phyloP scores from a whole-genome alignment of 768 basidiomycete species.

The Hydnum rufescens region DNA sequence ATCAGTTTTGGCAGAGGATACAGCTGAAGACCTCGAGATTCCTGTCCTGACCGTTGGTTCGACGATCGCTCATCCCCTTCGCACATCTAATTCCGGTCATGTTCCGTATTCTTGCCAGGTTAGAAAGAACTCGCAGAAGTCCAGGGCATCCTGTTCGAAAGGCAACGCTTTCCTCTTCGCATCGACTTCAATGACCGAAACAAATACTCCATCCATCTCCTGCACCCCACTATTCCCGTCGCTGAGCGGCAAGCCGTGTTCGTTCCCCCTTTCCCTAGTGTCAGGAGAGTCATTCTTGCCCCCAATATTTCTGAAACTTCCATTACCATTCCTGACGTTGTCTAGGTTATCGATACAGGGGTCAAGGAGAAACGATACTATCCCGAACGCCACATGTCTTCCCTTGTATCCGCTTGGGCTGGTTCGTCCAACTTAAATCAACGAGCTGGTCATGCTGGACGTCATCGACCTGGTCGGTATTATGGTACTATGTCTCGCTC shows the following conservation, averaged over 20 bases:
- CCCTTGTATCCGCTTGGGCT: constrained; percentile 79
- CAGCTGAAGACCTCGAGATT: constrained; percentile 40
- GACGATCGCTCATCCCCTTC: constrained; percentile 57
- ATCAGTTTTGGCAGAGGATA: not conserved
- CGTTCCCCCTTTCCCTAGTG: constrained; percentile 51
- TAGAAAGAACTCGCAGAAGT: constrained; percentile 76
- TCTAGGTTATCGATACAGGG: constrained; percentile 81
- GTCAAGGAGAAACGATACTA: constrained; percentile 83
- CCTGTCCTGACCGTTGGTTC: constrained; percentile 72
- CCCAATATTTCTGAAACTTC: constrained; percentile 96
- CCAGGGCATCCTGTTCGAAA: constrained; percentile 38
- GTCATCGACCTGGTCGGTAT: constrained; percentile 81
- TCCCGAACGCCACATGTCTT: constrained; percentile 71
- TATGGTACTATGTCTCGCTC: constrained; percentile 56
- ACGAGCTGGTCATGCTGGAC: constrained; percentile 78
- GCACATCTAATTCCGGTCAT: constrained; percentile 59
- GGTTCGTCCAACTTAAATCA: constrained; percentile 81
- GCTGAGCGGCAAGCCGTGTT: constrained; percentile 81
- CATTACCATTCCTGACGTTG: constrained; percentile 85
- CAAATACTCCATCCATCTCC: constrained; percentile 50
- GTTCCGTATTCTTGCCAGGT: constrained; percentile 78
- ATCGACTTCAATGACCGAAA: constrained; percentile 38
- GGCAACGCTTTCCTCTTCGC: constrained; percentile 24
- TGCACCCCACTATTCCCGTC: constrained; percentile 80
- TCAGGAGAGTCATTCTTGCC: constrained; percentile 74